Percentiles rank a stretch among this genome's conserved stretches.
phyloP scores from a whole-genome alignment of 805 yeast species.

The Torulaspora quercuum region DNA sequence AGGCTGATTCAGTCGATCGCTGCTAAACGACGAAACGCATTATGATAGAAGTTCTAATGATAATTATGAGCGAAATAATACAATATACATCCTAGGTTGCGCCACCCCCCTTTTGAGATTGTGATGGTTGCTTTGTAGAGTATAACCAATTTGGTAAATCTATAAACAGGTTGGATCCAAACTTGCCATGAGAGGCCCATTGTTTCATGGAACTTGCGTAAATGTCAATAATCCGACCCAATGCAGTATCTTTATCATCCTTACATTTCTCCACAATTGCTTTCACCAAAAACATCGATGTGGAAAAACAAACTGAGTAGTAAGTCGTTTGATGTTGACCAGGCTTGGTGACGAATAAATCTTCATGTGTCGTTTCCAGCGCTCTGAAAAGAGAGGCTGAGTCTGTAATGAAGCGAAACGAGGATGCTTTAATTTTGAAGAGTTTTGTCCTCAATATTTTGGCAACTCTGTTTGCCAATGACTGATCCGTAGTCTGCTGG shows the following conservation, averaged over 20 bases:
- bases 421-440: conserved; percentile 45
- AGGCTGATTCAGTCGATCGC: no score
- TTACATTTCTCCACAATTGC: conserved; percentile 39
- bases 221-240: conserved; percentile 49
- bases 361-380: conserved; percentile 44
- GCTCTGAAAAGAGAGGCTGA: conserved; percentile 25
- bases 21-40: neutral
- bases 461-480: conserved; percentile 70
- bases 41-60: conserved; percentile 1
- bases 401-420: conserved; percentile 19
- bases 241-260: conserved; percentile 34
- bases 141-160: conserved; percentile 80
- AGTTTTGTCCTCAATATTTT: conserved; percentile 61
- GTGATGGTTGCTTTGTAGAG: conserved; percentile 41
- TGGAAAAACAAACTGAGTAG: conserved; percentile 57
- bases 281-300: conserved; percentile 55
- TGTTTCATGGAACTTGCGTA: conserved; percentile 53
- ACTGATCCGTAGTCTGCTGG: conserved; percentile 62
- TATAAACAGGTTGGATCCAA: conserved; percentile 47
- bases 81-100: conserved; percentile 2
- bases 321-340: conserved; percentile 38
- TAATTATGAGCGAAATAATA: conserved; percentile 2
- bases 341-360: conserved; percentile 37
- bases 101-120: conserved; percentile 4
- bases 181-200: conserved; percentile 50